phyloP scores from a whole-genome alignment of 768 basidiomycete genomes.

The Panaeolus papilionaceus region DNA sequence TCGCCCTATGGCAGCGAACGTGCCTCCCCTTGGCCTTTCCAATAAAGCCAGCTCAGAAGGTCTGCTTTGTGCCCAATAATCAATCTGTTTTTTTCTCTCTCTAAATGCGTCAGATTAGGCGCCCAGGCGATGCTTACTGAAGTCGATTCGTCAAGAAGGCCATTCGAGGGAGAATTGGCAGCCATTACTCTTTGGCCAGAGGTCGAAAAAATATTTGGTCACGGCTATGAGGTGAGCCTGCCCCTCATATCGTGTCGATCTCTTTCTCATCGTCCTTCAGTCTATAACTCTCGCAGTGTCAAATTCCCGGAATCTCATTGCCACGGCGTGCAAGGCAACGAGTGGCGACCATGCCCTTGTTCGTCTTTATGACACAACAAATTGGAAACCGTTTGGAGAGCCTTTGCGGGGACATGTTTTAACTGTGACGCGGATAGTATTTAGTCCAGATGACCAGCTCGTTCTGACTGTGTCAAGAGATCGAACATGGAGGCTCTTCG shows the following conservation, averaged over 20 bases:
- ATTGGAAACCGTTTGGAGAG: conserved; percentile 72
- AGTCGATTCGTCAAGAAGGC: conserved; percentile 44
- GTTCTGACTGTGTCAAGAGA: conserved; percentile 91
- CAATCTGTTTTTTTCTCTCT: background rate
- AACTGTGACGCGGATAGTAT: conserved; percentile 89
- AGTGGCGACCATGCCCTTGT: conserved; percentile 89
- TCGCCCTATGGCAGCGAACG: conserved; percentile 81
- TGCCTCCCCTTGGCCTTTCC: conserved; percentile 92
- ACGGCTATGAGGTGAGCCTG: conserved; percentile 86
- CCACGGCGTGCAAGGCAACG: conserved; percentile 91
- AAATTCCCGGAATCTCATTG: conserved; percentile 69
- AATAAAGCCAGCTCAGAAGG: conserved; percentile 89
- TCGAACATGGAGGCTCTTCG: conserved; percentile 88
- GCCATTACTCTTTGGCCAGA: conserved; percentile 95
- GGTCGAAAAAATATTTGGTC: conserved; percentile 95
- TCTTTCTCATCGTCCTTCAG: conserved; percentile 43
- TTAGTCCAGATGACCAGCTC: conserved; percentile 83
- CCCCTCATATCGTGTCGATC: background rate
- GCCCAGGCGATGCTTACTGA: conserved; percentile 32
- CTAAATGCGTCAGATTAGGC: conserved; percentile 18
- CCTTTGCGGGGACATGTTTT: conserved; percentile 85
- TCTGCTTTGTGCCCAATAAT: conserved; percentile 33
- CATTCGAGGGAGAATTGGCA: conserved; percentile 92
- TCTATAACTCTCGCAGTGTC: conserved; percentile 85
- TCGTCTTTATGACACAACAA: conserved; percentile 76